Base-by-base conservation (phyloP, 345 rosid species). In the Populus pruinosa region DNA sequence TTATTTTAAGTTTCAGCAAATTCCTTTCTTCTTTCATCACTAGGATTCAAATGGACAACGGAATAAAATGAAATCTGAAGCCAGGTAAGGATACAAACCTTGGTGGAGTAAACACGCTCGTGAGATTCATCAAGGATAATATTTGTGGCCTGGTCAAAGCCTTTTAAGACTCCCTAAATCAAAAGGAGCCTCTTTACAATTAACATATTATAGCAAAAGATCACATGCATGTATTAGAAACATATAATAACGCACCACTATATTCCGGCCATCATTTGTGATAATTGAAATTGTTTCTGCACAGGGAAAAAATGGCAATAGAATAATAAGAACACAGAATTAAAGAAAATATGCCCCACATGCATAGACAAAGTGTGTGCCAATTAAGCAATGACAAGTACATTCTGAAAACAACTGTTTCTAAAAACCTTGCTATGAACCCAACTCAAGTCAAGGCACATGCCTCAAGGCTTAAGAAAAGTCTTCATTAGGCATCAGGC, bases 101-200 rank as follows among this genome's bases (percentile, higher is more conserved):
- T 93, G 2, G 98, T 90, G 71, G 95, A 93, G 85, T 87, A 93
- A 62, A 93, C 97, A 23, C 97, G 97, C 55, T 92, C 96, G 77
- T 95, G 97, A 84, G 96, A 90, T 84, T 93, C 97, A 78, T 95
- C 99, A 5, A 93, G 91, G 79, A 93, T 93, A 61, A 92, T 88
- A 86, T 95, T 89, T 33, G 98, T 91, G 75, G 98, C 97, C 84
- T 91, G 99, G 82, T 93, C 97, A 79, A 95, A 93, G 59, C 97
- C 98, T 84, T 89, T 92, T 67, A 93, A 81, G 71, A 88, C 47
- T 43, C 98, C 98, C 97, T 94, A 81, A 64, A 79, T 71, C 33
- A 64, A 35, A 43, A 69, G 47, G 3, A 39, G 16, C n/a, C 38
- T 6, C 1, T 70, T 44, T 35, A 55, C 1, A 38, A n/a, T 33